These are phyloP conservation scores for Dentipellis fragilis DNA, from an alignment of 768 basidiomycete genomes.

Conservation along the genomic window DNA sequence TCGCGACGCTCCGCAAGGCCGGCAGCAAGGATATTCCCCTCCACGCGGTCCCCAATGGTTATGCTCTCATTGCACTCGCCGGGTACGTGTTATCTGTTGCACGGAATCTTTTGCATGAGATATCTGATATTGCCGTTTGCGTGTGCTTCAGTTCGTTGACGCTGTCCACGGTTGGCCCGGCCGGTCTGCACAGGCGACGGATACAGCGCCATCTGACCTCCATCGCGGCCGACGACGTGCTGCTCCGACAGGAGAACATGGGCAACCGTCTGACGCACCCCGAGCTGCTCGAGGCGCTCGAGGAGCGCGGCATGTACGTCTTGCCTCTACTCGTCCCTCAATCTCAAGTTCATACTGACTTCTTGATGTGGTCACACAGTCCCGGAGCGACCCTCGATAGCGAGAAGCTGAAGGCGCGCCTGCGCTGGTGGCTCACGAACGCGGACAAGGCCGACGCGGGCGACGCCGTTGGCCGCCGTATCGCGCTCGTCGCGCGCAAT, in stretches of 20 bases:
- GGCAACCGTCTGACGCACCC: constrained; percentile 35
- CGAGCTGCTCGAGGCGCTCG: constrained; percentile 56
- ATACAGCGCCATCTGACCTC: constrained; percentile 27
- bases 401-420: constrained; percentile 37
- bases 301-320: constrained; percentile 72
- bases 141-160: constrained; percentile 23
- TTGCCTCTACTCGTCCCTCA: not conserved
- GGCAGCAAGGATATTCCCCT: constrained; percentile 17
- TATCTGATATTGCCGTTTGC: too few relatives aligned
- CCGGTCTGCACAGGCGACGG: constrained; percentile 22
- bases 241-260: constrained; percentile 42
- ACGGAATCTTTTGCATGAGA: not conserved
- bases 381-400: constrained; percentile 28
- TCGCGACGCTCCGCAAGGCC: constrained; percentile 20
- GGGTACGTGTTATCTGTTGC: constrained; percentile 38
- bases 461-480: constrained; percentile 35
- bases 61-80: constrained; percentile 35
- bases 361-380: constrained; percentile 19
- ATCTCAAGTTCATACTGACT: not conserved
- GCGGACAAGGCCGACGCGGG: constrained; percentile 26
- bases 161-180: constrained; percentile 29
- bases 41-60: constrained; percentile 20
- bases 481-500: constrained; percentile 36
- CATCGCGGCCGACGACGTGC: constrained; percentile 51
- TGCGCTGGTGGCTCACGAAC: constrained; percentile 58